Base-by-base conservation (phyloP, 1,284 basidiomycete genomes). In the Mycena citricolor region DNA sequence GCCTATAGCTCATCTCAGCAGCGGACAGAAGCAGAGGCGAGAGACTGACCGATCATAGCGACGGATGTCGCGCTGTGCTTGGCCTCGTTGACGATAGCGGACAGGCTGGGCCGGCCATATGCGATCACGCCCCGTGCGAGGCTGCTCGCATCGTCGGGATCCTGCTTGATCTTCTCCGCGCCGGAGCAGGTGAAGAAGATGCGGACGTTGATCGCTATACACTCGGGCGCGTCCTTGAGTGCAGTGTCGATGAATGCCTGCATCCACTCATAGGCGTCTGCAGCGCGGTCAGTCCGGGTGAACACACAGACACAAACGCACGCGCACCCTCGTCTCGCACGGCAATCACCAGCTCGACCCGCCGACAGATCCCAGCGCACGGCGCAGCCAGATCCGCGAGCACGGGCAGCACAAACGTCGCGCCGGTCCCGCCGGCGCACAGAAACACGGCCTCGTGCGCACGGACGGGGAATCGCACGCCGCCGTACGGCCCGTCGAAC, bases 401-500 rank as follows among this genome's bases (percentile, higher is more conserved):
- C 4, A 66, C 24, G 2, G 64, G 61, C 1, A 63, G 28, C 10
- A 57, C 58, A 47, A 62, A 63, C 16, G 57, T 64, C 4, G 55
- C 57, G 24, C 64, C 70, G n/a, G 56, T 63, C 0, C 69, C 70
- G 11, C 69, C 68, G 8, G 62, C 69, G 10, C 71, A 49, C 2
- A 73, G 54, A 11, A 66, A 44, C 8, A 69, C 62, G 3, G 56
- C 44, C 32, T 70, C 63, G 32, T 64, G 67, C 1, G 50, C 47
- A 66, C 50, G 70, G 67, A 4, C 70, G 68, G 1, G 67, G 63
- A 57, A 49, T 1, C 54, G 56, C 32, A 65, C 39, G 0, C 65
- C 66, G 20, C 66, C 66, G 46, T 70, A 70, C 6, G 69, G 68
- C 1, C 68, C 68, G 41, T 71, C 69, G 12, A 70, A 48, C 13